A percentile compares a stretch with the other conserved stretches of the same genome.
phyloP scores from a whole-genome alignment of 768 basidiomycete species.

The Pisolithus orientalis region DNA sequence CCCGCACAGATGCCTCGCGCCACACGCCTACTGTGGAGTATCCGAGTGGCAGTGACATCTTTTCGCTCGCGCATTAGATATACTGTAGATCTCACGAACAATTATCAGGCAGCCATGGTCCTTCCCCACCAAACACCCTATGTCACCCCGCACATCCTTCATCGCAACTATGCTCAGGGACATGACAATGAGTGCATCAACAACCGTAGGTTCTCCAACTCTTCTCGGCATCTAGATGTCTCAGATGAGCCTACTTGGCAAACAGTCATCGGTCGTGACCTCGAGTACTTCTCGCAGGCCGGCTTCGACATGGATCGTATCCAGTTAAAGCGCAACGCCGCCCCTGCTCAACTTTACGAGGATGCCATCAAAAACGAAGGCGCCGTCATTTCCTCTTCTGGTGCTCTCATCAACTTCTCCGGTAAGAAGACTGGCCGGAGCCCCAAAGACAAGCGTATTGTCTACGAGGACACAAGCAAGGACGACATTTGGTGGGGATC shows the following conservation, averaged over 20 bases:
- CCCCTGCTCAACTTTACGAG: slow-evolving; percentile 88
- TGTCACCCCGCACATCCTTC: slow-evolving; percentile 84
- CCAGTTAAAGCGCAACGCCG: slow-evolving; percentile 90
- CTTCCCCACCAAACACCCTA: slow-evolving; percentile 72
- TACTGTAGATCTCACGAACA: not conserved
- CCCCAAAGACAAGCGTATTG: slow-evolving; percentile 99
- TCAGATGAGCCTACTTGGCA: slow-evolving; percentile 1
- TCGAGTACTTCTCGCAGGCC: slow-evolving; percentile 97
- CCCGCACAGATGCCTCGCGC: not conserved
- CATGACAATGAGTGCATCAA: slow-evolving; percentile 57
- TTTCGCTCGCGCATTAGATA: not conserved
- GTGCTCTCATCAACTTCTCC: slow-evolving; percentile 98
- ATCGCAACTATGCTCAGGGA: slow-evolving; percentile 77
- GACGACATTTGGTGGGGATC: slow-evolving; percentile 99
- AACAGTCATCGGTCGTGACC: slow-evolving; percentile 84
- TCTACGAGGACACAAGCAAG: slow-evolving; percentile 93
- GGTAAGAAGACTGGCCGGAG: slow-evolving; percentile 98
- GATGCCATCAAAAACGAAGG: slow-evolving; percentile 98
- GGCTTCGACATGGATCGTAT: slow-evolving; percentile 99
- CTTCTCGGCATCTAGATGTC: slow-evolving; percentile 1
- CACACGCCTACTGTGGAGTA: not conserved
- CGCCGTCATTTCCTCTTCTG: slow-evolving; percentile 93
- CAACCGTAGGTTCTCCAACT: slow-evolving; percentile 40
- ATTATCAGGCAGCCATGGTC: slow-evolving; percentile 44
- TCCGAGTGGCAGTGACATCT: not conserved